Evolutionary conservation across 331 rosid species (phyloP).

Genomic region (Erythrophleum ivorense): DNA sequence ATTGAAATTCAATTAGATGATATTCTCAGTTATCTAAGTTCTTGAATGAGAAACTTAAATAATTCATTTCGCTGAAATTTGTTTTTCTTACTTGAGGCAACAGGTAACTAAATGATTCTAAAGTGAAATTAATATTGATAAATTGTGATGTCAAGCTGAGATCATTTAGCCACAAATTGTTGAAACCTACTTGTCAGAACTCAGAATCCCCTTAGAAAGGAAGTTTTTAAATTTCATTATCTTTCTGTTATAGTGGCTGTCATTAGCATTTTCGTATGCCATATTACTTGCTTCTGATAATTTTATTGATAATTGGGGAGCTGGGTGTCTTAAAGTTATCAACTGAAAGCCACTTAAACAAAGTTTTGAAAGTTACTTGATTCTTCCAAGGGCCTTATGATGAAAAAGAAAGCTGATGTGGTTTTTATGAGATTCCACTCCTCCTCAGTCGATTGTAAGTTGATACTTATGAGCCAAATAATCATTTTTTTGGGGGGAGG

Average conservation of each 20-base stretch:
- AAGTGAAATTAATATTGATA: slow-evolving; percentile 12
- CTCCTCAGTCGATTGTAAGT: no score
- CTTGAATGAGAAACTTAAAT: slow-evolving; percentile 17
- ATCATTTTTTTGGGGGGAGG: background rate
- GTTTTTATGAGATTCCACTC: background rate
- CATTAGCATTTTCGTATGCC: slow-evolving; percentile 4
- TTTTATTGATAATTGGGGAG: slow-evolving; percentile 2
- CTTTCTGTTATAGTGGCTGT: slow-evolving; percentile 18
- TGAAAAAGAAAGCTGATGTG: no score
- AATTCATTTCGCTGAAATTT: slow-evolving; percentile 3
- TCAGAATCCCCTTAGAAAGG: slow-evolving; percentile 7
- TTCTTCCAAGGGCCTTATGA: background rate
- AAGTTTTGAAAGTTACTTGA: background rate
- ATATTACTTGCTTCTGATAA: slow-evolving; percentile 9
- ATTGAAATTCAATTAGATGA: slow-evolving; percentile 24
- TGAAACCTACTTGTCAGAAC: background rate
- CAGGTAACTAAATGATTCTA: slow-evolving; percentile 7
- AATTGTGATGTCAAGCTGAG: slow-evolving; percentile 21
- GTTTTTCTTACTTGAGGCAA: slow-evolving; percentile 24
- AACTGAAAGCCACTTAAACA: background rate
- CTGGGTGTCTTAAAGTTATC: slow-evolving; percentile 19
- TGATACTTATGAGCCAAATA: background rate
- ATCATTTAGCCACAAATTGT: slow-evolving; percentile 22
- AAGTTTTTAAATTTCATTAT: slow-evolving; percentile 17
- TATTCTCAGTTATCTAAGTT: slow-evolving; percentile 32